Conservation (phyloP, 2,329 filamentous ascomycete genomes). For the Endocalyx cinctus region DNA sequence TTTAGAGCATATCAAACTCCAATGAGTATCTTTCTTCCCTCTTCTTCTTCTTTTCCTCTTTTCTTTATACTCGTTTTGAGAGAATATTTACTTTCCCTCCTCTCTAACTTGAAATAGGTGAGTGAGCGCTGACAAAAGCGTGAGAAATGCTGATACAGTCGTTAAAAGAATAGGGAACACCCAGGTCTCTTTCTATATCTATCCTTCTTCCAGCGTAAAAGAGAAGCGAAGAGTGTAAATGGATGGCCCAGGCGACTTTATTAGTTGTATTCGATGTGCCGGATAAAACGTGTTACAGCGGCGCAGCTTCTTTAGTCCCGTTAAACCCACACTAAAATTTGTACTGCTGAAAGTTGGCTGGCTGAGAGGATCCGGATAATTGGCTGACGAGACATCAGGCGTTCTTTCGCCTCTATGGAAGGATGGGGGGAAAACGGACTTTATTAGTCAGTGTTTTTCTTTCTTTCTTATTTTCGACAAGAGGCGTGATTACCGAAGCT, state of each 20-base stretch:
- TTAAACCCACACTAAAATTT: constrained; percentile 17
- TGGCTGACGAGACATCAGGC: constrained; percentile 12
- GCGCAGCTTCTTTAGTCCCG: no score
- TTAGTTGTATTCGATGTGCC: constrained; percentile 15
- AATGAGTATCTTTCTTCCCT: constrained; percentile 2
- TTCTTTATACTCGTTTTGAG: no score
- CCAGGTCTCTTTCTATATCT: no score
- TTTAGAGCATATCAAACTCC: constrained; percentile 17
- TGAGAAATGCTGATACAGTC: no score
- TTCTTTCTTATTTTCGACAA: no score
- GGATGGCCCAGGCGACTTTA: constrained; percentile 6
- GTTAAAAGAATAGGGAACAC: no score
- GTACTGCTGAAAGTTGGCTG: constrained; percentile 15
- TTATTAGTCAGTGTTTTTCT: background rate
- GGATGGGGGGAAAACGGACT: background rate
- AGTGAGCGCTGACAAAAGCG: no score
- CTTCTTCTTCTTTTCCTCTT: no score
- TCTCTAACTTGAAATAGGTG: no score
- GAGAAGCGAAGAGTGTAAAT: constrained; percentile 7
- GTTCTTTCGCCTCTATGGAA: constrained; percentile 2
- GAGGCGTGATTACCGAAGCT: no score
- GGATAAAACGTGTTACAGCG: constrained; percentile 18
- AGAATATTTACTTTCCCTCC: no score
- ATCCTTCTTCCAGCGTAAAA: constrained; percentile 5
- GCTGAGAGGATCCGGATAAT: constrained; percentile 18